Evolutionary conservation across 345 rosid genomes (phyloP).

Genomic region (Arabidopsis arenosa): DNA sequence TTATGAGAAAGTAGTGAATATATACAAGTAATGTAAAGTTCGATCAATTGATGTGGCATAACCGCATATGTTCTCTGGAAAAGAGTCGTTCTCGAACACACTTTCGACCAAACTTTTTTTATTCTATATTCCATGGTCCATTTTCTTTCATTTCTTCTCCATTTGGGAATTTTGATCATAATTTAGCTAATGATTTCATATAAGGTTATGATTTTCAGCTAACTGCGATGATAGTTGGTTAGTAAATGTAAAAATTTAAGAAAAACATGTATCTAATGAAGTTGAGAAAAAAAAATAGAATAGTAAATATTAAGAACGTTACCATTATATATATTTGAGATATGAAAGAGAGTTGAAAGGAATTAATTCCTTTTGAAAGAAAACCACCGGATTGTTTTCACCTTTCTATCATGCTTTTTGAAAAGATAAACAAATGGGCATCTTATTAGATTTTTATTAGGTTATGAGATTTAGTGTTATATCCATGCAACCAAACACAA

Average conservation of each 20-base stretch:
- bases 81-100: not conserved
- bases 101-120: constrained; percentile 16
- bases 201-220: not conserved
- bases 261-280: not conserved
- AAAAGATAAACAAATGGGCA: no score
- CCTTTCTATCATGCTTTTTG: no score
- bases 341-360: no score
- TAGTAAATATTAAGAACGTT: no score
- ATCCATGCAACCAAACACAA: no score
- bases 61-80: constrained; percentile 10
- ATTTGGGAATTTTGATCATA: not conserved
- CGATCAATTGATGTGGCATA: not conserved
- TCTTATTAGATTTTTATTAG: no score
- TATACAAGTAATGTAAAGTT: not conserved
- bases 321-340: no score
- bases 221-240: not conserved
- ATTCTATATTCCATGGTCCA: not conserved
- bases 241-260: not conserved
- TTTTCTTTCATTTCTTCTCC: not conserved
- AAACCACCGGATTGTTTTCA: no score
- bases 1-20: not conserved
- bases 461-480: no score
- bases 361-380: no score
- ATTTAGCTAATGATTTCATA: not conserved
- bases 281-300: no score